Percentiles rank a stretch among this genome's conserved stretches.
These are phyloP conservation scores for Heliosperma pusillum DNA, from an alignment of 148 eudicot species.

Conservation along the genomic window DNA sequence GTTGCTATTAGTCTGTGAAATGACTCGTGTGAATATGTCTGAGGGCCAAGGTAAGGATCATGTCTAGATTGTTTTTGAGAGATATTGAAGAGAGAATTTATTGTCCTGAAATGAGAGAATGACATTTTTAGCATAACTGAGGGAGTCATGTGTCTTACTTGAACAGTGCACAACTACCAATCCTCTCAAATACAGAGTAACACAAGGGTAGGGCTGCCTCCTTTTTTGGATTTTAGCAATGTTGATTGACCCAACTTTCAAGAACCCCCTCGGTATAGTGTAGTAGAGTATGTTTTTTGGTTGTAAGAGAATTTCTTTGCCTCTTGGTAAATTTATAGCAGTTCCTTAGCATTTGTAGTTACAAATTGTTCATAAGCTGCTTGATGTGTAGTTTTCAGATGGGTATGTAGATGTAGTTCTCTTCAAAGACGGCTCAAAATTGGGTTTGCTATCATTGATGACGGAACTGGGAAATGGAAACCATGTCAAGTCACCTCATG, in stretches of 20 bases:
- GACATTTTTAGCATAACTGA: too few species aligned
- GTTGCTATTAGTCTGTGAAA: neutral
- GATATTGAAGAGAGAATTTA: neutral
- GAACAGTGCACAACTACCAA: neutral
- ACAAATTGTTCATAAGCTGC: neutral
- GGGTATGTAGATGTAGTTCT: slow-evolving; percentile 82
- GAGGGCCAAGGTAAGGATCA: neutral
- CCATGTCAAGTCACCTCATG: slow-evolving; percentile 79
- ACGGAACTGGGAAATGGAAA: slow-evolving; percentile 55
- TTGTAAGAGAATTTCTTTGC: neutral
- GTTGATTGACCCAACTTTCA: neutral
- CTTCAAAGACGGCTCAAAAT: slow-evolving; percentile 55
- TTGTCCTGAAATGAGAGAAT: too few species aligned
- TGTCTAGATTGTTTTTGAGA: too few species aligned
- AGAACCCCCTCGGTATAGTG: too few species aligned
- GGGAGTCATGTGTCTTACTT: neutral
- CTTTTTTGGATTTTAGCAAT: neutral
- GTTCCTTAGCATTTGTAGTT: slow-evolving; percentile 1
- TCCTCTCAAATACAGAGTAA: neutral
- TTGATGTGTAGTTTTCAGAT: slow-evolving; percentile 77
- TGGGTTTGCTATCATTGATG: slow-evolving; percentile 60
- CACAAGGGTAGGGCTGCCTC: neutral
- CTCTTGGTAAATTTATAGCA: neutral
- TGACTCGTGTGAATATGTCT: neutral
- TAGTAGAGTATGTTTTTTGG: too few species aligned